Percentiles rank a stretch among this genome's conserved stretches.
These are phyloP conservation scores for Acer negundo DNA, from an alignment of 345 rosid genomes.

Conservation along the genomic window DNA sequence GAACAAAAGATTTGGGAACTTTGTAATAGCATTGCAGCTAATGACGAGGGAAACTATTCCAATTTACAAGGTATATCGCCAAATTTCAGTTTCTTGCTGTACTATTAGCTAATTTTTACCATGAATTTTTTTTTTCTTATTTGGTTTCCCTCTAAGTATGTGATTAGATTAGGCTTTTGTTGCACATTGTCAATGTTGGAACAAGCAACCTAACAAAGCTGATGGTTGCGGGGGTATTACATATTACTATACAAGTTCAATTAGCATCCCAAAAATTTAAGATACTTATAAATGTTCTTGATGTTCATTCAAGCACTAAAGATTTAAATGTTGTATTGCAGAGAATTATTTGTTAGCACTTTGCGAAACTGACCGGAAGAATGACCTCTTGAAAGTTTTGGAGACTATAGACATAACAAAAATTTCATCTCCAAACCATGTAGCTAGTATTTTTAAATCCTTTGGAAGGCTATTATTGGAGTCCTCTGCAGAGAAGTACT, in stretches of 20 bases:
- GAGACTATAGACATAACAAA: conserved; percentile 58
- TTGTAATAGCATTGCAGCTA: conserved; percentile 35
- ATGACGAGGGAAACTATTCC: conserved; percentile 27
- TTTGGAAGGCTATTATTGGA: conserved; percentile 66
- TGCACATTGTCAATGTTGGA: neutral
- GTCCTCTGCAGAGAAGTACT: conserved; percentile 53
- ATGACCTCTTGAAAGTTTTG: conserved; percentile 55
- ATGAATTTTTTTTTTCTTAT: neutral
- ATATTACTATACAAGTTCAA: neutral
- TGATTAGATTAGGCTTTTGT: neutral
- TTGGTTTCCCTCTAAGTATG: neutral
- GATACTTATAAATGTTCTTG: neutral
- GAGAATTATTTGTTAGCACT: conserved; percentile 78
- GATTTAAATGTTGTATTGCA: conserved; percentile 36
- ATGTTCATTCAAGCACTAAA: neutral
- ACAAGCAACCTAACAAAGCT: conserved; percentile 5
- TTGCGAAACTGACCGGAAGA: conserved; percentile 55
- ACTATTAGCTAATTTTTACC: conserved; percentile 10
- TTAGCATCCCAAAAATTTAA: neutral
- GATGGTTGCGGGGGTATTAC: neutral
- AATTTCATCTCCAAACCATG: conserved; percentile 42
- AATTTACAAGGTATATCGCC: conserved; percentile 48
- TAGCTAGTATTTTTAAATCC: conserved; percentile 51
- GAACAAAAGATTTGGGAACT: conserved; percentile 62
- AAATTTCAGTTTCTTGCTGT: neutral